A percentile compares a stretch with the other conserved stretches of the same genome.
These are phyloP conservation scores for Alternaria sp. DNA, from an alignment of 2,329 filamentous ascomycete genomes.

Conservation along the genomic window DNA sequence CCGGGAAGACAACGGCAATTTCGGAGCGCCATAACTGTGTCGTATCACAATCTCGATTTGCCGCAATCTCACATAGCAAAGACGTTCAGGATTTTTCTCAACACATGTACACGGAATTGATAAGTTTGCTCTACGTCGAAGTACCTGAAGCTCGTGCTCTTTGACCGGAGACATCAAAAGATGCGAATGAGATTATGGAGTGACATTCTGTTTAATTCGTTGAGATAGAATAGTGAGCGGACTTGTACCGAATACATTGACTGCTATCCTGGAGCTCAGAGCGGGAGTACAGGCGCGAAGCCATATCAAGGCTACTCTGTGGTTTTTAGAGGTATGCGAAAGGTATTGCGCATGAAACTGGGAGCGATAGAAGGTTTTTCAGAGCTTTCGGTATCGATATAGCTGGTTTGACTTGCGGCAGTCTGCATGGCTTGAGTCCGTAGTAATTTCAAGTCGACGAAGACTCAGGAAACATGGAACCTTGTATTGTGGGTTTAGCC, in stretches of 20 bases:
- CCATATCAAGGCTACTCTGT: rapidly evolving
- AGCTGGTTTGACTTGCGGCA: background rate
- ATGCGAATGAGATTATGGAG: no score
- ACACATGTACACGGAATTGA: background rate
- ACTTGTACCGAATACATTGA: background rate
- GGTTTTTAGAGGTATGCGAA: background rate
- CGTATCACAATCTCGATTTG: rapidly evolving
- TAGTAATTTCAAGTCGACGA: background rate
- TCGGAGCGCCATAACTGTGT: background rate
- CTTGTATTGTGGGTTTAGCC: rapidly evolving
- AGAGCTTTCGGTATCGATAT: background rate
- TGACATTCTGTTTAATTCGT: rapidly evolving
- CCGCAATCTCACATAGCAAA: background rate
- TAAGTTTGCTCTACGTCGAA: background rate
- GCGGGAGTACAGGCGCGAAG: background rate
- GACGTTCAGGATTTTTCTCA: background rate
- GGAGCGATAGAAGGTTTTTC: background rate
- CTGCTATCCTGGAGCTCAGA: background rate
- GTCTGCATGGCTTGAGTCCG: background rate
- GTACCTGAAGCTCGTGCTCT: background rate
- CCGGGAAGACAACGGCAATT: no score
- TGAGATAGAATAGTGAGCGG: background rate
- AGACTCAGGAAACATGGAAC: background rate
- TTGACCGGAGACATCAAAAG: no score
- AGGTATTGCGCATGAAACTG: background rate